A percentile compares a stretch with the other conserved stretches of the same genome.
Evolutionary conservation across 2,329 filamentous ascomycete species (phyloP).

Genomic region (Colletotrichum acutatum): DNA sequence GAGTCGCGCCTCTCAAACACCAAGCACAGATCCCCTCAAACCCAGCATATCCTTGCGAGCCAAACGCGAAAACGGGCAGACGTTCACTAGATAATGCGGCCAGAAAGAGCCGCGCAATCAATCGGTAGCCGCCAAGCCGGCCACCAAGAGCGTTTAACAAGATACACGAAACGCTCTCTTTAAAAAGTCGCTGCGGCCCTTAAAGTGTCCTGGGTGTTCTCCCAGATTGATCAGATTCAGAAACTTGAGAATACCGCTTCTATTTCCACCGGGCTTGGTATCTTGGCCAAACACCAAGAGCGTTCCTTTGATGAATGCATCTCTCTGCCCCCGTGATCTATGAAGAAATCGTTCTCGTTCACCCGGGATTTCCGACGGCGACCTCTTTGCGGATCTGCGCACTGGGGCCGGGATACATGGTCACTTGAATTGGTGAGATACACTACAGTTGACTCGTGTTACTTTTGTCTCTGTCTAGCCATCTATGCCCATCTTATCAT

Average conservation of each 20-base stretch:
- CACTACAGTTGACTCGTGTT: not conserved
- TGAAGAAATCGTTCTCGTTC: too few relatives aligned
- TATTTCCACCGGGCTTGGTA: constrained; percentile 5
- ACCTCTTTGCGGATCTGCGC: not conserved
- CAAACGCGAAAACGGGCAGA: not conserved
- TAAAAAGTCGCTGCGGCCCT: not conserved
- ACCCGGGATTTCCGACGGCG: not conserved
- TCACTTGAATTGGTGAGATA: not conserved
- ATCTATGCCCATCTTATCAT: not conserved
- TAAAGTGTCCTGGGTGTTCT: not conserved
- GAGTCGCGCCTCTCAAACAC: constrained; percentile 3
- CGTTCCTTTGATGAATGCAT: not conserved
- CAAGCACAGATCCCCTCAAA: not conserved
- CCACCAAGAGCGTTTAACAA: not conserved
- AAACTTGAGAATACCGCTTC: not conserved
- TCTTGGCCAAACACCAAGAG: constrained; percentile 16
- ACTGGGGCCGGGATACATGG: not conserved
- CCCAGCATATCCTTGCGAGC: not conserved
- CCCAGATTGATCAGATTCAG: not conserved
- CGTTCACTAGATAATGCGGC: too few relatives aligned
- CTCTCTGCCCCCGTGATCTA: not conserved
- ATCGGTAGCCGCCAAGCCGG: constrained; percentile 4
- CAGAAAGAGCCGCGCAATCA: constrained; percentile 11
- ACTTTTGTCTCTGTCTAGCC: not conserved
- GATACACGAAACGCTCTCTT: not conserved